These are phyloP conservation scores for Solanum clarkiae DNA, from an alignment of 257 asterid genomes.

Conservation along the genomic window DNA sequence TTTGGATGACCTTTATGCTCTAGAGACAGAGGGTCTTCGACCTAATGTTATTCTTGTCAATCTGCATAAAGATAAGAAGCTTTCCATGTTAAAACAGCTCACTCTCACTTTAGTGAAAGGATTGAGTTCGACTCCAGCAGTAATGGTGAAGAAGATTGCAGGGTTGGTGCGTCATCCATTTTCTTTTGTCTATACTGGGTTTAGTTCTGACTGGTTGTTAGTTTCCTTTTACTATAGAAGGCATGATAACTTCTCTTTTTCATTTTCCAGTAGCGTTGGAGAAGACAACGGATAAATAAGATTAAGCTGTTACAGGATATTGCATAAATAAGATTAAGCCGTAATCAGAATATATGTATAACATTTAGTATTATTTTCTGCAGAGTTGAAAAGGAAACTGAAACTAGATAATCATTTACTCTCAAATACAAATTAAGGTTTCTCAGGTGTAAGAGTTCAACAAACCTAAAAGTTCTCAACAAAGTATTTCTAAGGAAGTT, in stretches of 20 bases:
- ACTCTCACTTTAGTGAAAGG: conserved; percentile 70
- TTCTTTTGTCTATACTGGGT: not conserved
- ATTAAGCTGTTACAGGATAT: not conserved
- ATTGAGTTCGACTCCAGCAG: conserved; percentile 54
- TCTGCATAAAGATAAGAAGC: conserved; percentile 78
- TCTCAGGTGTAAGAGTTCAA: not conserved
- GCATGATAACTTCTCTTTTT: not conserved
- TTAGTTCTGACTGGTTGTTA: not conserved
- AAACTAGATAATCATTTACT: not conserved
- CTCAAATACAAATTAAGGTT: not conserved
- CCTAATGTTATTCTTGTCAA: conserved; percentile 79
- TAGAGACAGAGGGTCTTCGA: conserved; percentile 72
- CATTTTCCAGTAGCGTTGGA: not conserved
- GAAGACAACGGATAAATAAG: not conserved
- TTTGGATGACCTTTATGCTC: conserved; percentile 60
- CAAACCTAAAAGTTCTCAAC: not conserved
- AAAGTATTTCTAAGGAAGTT: not conserved
- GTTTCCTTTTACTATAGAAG: not conserved
- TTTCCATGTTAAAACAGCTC: conserved; percentile 85
- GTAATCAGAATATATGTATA: not conserved
- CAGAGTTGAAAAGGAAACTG: not conserved
- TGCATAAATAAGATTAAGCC: not conserved
- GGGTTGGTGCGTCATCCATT: conserved; percentile 54
- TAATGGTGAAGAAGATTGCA: conserved; percentile 76
- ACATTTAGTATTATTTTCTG: not conserved